These are phyloP conservation scores for Elaeagnus macrophylla DNA, from an alignment of 306 rosid genomes.

Conservation along the genomic window DNA sequence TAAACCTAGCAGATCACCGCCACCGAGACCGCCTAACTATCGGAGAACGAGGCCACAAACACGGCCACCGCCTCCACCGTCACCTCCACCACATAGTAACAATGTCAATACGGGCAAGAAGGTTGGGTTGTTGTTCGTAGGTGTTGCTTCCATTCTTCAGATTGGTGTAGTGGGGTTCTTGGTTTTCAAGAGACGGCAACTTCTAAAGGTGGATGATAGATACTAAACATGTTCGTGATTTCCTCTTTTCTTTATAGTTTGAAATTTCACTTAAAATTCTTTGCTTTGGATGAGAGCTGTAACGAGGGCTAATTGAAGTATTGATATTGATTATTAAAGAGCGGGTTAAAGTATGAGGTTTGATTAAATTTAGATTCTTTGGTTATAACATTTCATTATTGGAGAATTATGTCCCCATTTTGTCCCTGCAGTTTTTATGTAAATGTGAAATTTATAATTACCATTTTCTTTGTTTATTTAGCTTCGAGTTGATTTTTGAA, in stretches of 20 bases:
- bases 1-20: background rate
- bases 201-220: constrained; percentile 37
- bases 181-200: constrained; percentile 66
- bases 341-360: background rate
- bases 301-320: constrained; percentile 10
- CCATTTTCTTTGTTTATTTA: constrained; percentile 16
- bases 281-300: constrained; percentile 18
- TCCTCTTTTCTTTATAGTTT: background rate
- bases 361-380: constrained; percentile 24
- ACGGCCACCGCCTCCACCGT: background rate
- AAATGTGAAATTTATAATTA: constrained; percentile 55
- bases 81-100: background rate
- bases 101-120: constrained; percentile 61
- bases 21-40: background rate
- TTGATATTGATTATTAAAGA: constrained; percentile 31
- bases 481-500: too few relatives aligned
- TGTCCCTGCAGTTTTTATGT: constrained; percentile 37
- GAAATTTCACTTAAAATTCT: constrained; percentile 24
- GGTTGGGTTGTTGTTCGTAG: constrained; percentile 61
- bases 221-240: constrained; percentile 40
- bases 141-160: constrained; percentile 58
- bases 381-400: constrained; percentile 19
- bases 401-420: constrained; percentile 18
- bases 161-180: constrained; percentile 61
- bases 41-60: background rate